Evolutionary conservation across 1,284 basidiomycete genomes (phyloP), one percentile per base, ranked within the genome.

Genomic region (Melampsora larici-populina): DNA sequence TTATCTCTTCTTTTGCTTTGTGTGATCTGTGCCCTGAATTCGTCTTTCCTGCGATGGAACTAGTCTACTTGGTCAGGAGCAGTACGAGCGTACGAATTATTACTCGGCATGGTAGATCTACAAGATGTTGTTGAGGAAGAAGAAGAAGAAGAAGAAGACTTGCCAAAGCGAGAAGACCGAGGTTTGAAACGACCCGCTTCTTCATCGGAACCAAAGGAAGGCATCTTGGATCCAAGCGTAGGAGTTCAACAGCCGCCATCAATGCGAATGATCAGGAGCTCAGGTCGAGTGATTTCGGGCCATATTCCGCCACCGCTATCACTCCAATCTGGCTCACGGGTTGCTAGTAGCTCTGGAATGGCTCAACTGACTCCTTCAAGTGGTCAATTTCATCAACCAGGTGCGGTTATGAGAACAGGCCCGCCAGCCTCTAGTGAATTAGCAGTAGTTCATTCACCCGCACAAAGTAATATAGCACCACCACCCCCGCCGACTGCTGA

Each of bases 31-130:
- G 3, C n/a, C 17, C 29, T 71, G 31, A 70, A 36, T 18, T 2
- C 36, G 17, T 63, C 49, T 26, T 13, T 64, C 26, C 46, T 36
- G 11, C 2, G 29, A 8, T 65, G 24, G 33, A n/a, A 17, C 21
- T 48, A 73, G 71, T 60, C 62, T 33, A 73, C 71, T 24, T 73
- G 71, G 71, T 51, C 71, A 24, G 71, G 71, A 31, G 71, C 71
- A 24, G 71, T 73, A 65, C 62, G 71, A 31, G 71, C 71, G 17
- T 73, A 63, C 31, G 71, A 73, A 43, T 49, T 73, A 21, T 48
- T 73, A 21, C 26, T 63, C 29, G 71, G 62, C 7, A 46, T 73
- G 26, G 71, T 73, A 3, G 71, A 73, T 65, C 31, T 73, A 46
- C 58, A 60, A 31, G 71, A 73, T 65, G 71, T 73, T 0, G 58